Conservation (phyloP, 495 filamentous ascomycete species). For the Amniculicola lignicola region DNA sequence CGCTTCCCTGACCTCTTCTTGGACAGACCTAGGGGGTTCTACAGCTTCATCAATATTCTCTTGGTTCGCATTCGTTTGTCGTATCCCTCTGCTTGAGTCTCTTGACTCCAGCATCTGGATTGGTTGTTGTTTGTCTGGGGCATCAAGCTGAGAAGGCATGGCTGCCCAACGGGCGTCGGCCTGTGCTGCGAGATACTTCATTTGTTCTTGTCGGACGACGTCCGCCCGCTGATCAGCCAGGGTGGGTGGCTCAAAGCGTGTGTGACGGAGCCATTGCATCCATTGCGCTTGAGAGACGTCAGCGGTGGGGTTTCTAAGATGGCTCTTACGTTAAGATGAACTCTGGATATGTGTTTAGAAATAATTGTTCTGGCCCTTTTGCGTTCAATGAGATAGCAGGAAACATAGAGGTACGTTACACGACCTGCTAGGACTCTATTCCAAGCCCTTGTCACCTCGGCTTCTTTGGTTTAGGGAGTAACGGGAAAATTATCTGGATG, state of each 20-base stretch:
- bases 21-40: not conserved
- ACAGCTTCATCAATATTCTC: not conserved
- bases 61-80: constrained; percentile 25
- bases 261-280: constrained; percentile 95
- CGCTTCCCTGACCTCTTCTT: not conserved
- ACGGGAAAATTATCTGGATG: too few species aligned
- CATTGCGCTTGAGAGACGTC: constrained; percentile 60
- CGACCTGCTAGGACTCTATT: too few species aligned
- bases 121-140: constrained; percentile 51
- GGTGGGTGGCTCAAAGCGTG: constrained; percentile 65
- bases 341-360: too few species aligned
- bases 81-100: constrained; percentile 38
- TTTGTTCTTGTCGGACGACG: constrained; percentile 58
- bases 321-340: too few species aligned
- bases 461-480: too few species aligned
- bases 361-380: too few species aligned
- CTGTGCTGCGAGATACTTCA: constrained; percentile 70
- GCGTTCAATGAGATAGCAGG: too few species aligned
- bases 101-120: constrained; percentile 41
- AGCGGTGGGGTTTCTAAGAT: too few species aligned
- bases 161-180: constrained; percentile 86
- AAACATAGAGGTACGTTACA: too few species aligned
- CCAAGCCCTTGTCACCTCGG: too few species aligned
- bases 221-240: constrained; percentile 74
- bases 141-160: constrained; percentile 64